Evolutionary conservation across 2,329 filamentous ascomycete genomes (phyloP), one percentile per base, ranked within the genome.

Genomic region (Pseudogymnoascus sp.): DNA sequence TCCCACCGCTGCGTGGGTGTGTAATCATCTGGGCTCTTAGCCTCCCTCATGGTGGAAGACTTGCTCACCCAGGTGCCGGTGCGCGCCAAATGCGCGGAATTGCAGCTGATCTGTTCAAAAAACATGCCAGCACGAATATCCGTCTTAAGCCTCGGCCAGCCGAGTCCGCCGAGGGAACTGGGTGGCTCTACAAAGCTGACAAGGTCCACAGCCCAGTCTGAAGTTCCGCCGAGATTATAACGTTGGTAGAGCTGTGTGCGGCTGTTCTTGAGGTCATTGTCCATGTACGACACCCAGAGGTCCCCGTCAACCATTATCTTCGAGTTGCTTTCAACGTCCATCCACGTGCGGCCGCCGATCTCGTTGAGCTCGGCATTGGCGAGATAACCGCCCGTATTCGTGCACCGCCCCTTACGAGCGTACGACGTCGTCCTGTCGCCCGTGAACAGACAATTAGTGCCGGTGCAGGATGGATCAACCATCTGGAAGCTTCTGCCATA

Each of bases 401-500:
- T 76, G 64, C 73, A 75, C 1, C 46, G 46, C 5, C 73, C 74
- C 16, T 65, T 64, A 4, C 44, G 46, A 0, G 73, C 72, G 2
- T 61, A 44, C 0, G 73, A 74, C 0, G 64, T 42, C 21, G 21
- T 53, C 3, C 42, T 25, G 0, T 65, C 42, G 5, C 74, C 73
- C 0, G 66, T 66, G 38, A 68, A 75, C 0, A 53, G 65, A 21
- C 73, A 76, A 6, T 59, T 53, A 7, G 68, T 68, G 0, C 70
- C 70, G 0, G 60, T 68, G 64, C 74, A 77, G n/a, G 2, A 69
- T 56, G 46, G 23, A 1, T 53, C n/a, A 0, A 68, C 61, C 75
- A 77, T 77, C 14, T 72, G 63, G 66, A 76, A 77, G 1, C 68
- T 68, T 1, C 74, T 65, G 0, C 72, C 74, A 34, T 75, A 77